Conservation (phyloP, 1,139 yeast species). For the Waltiozyma solani region DNA sequence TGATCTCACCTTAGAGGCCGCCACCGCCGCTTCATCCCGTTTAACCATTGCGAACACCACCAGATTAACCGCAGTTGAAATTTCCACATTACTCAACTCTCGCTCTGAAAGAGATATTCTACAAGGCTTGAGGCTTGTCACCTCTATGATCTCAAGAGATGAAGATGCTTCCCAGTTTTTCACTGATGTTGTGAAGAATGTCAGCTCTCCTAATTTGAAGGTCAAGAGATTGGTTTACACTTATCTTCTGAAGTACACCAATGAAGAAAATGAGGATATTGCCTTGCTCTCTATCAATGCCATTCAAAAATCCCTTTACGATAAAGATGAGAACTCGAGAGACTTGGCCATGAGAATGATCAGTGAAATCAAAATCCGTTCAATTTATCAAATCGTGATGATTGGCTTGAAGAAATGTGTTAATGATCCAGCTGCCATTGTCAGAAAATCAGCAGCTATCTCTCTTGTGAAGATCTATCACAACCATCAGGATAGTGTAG, state of each 20-base stretch:
- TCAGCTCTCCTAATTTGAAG: conserved; percentile 60
- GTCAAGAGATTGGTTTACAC: conserved; percentile 72
- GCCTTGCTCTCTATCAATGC: conserved; percentile 87
- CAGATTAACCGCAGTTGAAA: conserved; percentile 50
- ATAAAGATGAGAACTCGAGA: conserved; percentile 57
- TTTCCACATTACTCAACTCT: conserved; percentile 57
- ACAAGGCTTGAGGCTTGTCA: conserved; percentile 68
- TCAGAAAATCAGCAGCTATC: conserved; percentile 71
- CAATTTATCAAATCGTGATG: conserved; percentile 70
- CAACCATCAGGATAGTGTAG: conserved; percentile 18
- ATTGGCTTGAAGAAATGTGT: conserved; percentile 63
- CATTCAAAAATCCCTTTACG: conserved; percentile 73
- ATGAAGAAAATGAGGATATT: conserved; percentile 65
- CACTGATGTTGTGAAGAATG: conserved; percentile 84
- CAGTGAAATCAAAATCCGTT: conserved; percentile 70
- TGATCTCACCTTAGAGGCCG: conserved; percentile 73
- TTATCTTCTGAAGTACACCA: conserved; percentile 71
- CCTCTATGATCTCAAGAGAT: conserved; percentile 57
- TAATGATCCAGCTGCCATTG: conserved; percentile 67
- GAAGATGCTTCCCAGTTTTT: conserved; percentile 55
- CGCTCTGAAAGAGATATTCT: conserved; percentile 61
- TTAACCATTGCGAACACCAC: conserved; percentile 39
- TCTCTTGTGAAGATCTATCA: conserved; percentile 61
- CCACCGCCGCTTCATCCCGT: conserved; percentile 64
- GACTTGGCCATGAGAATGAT: conserved; percentile 71